These are phyloP conservation scores for Sungouiella blattae DNA, from an alignment of 805 yeast species.

Conservation along the genomic window DNA sequence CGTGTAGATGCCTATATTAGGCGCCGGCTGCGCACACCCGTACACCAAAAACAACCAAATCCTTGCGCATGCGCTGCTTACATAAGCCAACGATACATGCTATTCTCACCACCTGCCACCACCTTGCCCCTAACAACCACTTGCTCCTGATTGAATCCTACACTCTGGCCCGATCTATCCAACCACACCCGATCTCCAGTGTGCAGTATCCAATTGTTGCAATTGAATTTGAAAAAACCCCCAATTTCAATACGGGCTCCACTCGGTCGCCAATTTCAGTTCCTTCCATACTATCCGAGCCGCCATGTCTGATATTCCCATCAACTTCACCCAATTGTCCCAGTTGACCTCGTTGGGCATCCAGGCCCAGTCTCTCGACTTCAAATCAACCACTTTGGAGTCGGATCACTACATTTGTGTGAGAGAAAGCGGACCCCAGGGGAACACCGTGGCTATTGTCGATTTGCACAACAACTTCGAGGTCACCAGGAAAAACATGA, in stretches of 20 bases:
- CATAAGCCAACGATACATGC: conserved; percentile 4
- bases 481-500: conserved; percentile 87
- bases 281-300: no score
- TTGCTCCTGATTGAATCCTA: no score
- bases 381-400: conserved; percentile 91
- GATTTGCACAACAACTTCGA: conserved; percentile 77
- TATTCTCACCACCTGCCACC: neutral
- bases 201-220: no score
- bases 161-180: no score
- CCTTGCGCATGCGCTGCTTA: no score
- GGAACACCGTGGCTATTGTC: conserved; percentile 91
- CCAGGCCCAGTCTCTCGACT: conserved; percentile 79
- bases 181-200: no score
- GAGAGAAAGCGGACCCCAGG: conserved; percentile 57
- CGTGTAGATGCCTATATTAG: no score
- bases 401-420: conserved; percentile 87
- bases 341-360: conserved; percentile 86
- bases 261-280: no score
- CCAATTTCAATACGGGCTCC: no score
- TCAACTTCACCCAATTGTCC: conserved; percentile 92
- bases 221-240: neutral
- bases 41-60: no score
- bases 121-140: no score
- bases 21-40: no score
- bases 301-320: conserved; percentile 69